Evolutionary conservation across 2,329 filamentous ascomycete genomes (phyloP).

Genomic region (Emmonsiellopsis sp.): DNA sequence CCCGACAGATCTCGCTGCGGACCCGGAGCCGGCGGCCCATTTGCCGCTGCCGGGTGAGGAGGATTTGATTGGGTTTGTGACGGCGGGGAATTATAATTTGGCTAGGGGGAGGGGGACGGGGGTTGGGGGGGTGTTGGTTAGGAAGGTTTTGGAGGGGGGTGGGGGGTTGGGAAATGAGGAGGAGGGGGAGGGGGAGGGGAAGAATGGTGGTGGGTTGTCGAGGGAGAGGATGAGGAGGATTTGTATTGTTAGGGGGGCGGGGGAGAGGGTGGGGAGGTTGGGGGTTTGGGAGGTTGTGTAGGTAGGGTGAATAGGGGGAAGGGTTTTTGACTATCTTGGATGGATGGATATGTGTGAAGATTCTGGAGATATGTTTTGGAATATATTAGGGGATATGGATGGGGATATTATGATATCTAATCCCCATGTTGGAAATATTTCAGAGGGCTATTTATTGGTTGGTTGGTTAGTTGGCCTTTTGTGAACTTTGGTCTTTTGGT

Average conservation of each 20-base stretch:
- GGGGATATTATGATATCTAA: too few relatives aligned
- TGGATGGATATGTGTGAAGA: too few relatives aligned
- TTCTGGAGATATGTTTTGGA: too few relatives aligned
- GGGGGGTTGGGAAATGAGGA: not conserved
- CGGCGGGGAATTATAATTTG: constrained; percentile 74
- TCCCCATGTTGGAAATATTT: too few relatives aligned
- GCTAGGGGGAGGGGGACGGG: constrained; percentile 66
- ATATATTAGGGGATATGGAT: too few relatives aligned
- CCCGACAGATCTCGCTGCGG: constrained; percentile 26
- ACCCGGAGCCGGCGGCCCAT: constrained; percentile 29
- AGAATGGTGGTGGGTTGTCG: constrained; percentile 1
- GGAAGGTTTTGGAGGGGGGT: constrained; percentile 37
- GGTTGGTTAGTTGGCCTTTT: too few relatives aligned
- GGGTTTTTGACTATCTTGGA: too few relatives aligned
- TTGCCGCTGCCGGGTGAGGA: constrained; percentile 58
- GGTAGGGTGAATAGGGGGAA: not conserved
- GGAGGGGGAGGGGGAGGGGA: not conserved
- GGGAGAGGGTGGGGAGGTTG: constrained; percentile 68
- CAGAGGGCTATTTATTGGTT: too few relatives aligned
- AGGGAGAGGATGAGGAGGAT: constrained; percentile 20
- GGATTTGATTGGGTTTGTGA: constrained; percentile 85
- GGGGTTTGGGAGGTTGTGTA: constrained; percentile 61
- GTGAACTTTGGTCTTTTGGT: too few relatives aligned
- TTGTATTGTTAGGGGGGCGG: constrained; percentile 76
- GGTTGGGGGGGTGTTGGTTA: constrained; percentile 60